Evolutionary conservation across 768 basidiomycete species (phyloP), one percentile per base, ranked within the genome.

Genomic region (Mycena crocata): DNA sequence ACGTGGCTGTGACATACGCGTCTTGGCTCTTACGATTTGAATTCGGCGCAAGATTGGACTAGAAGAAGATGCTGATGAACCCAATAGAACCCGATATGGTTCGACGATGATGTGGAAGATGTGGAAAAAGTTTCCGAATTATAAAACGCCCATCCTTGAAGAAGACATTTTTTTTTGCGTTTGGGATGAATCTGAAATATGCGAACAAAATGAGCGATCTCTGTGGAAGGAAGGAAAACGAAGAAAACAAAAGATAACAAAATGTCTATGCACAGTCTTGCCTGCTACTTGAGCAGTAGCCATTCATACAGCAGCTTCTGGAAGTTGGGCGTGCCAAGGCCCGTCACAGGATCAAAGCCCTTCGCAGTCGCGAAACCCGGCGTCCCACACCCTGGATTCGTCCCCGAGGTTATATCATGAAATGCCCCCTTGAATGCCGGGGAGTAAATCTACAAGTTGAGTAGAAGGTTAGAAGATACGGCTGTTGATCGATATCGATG

Each of bases 291-390:
- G 26, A 42, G 48, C 19, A 50, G 40, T 14, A 79, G 39, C 82
- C 79, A 86, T 40, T 71, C 72, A 4, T 57, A 71, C 26, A 85
- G 68, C 57, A 86, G 65, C 39, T 58, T 72, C 2, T 69, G 71
- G 59, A 85, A 85, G 35, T 73, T 78, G 0, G 83, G 86, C 6
- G 85, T 87, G 9, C 86, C 86, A 1, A 86, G 73, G 8, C 87
- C 86, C n/a, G 86, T 87, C 17, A 83, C 83, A 28, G 83, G 83
- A 67, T 82, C 82, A 77, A 76, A 83, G 13, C 82, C 81, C 30
- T 72, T 61, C 15, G 73, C 71, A 5, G 78, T 70, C 4, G 75
- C 76, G 71, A 76, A 85, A 1, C 83, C 83, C 1, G 51, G 5
- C 15, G 81, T 81, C 21, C 66, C 66, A 21, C 85, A 85, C 1